These are phyloP conservation scores for Cardiospermum halicacabum DNA, from an alignment of 345 rosid genomes.

Conservation along the genomic window DNA sequence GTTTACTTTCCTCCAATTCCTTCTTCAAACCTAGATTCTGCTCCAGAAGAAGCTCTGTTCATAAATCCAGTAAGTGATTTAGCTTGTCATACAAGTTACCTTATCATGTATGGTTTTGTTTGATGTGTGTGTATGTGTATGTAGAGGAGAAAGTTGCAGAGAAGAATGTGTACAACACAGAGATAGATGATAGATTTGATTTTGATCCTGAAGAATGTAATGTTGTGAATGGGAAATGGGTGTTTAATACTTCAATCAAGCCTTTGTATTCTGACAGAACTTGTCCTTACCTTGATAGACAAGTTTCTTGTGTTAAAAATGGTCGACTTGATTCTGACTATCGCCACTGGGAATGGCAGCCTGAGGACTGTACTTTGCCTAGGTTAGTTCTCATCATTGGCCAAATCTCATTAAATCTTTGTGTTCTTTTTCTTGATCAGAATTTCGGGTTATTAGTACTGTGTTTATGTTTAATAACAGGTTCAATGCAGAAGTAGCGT, in stretches of 20 bases:
- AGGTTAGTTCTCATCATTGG: slow-evolving; percentile 28
- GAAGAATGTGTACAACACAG: slow-evolving; percentile 25
- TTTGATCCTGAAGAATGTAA: slow-evolving; percentile 86
- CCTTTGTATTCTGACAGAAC: slow-evolving; percentile 73
- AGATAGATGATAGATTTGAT: slow-evolving; percentile 74
- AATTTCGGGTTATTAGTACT: too few species aligned
- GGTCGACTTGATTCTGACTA: slow-evolving; percentile 65
- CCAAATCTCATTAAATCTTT: not conserved
- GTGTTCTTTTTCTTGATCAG: too few species aligned
- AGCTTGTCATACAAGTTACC: not conserved
- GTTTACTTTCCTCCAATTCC: slow-evolving; percentile 37
- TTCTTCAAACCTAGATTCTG: slow-evolving; percentile 47
- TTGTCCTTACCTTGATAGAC: slow-evolving; percentile 79
- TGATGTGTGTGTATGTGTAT: slow-evolving; percentile 11
- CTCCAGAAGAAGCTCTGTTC: slow-evolving; percentile 33
- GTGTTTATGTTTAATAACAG: too few species aligned
- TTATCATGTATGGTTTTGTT: not conserved
- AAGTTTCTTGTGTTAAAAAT: slow-evolving; percentile 68
- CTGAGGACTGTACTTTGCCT: slow-evolving; percentile 80
- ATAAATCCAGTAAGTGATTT: slow-evolving; percentile 49
- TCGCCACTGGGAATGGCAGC: slow-evolving; percentile 91
- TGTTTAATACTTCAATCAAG: slow-evolving; percentile 49
- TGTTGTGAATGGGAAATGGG: slow-evolving; percentile 76
- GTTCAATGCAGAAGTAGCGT: slow-evolving; percentile 56
- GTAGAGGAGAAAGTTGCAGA: slow-evolving; percentile 30